These are phyloP conservation scores for Ambrosiella cleistominuta DNA, from an alignment of 2,329 filamentous ascomycete genomes.

Conservation along the genomic window DNA sequence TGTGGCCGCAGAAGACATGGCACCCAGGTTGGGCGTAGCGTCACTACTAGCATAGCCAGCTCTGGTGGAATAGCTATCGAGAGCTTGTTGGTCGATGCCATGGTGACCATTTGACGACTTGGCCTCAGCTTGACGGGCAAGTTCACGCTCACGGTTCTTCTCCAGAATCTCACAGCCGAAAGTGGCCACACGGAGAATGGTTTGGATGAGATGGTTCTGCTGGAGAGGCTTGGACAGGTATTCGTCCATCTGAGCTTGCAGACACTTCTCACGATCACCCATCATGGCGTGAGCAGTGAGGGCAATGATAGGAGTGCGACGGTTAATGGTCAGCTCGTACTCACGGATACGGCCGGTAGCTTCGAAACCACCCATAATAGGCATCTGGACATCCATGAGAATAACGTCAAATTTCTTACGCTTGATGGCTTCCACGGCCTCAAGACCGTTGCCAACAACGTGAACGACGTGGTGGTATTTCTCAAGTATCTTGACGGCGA, in stretches of 20 bases:
- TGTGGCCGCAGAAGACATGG: no score
- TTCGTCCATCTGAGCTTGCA: conserved; percentile 98
- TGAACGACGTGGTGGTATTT: conserved; percentile 89
- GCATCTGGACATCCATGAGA: conserved; percentile 99
- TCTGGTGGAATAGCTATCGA: background rate
- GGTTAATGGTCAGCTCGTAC: conserved; percentile 68
- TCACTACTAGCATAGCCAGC: no score
- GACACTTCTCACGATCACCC: conserved; percentile 93
- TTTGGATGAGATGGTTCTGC: conserved; percentile 94
- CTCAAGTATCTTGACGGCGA: conserved; percentile 91
- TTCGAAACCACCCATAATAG: conserved; percentile 98
- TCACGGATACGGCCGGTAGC: conserved; percentile 92
- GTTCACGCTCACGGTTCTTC: conserved; percentile 48
- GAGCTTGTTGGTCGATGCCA: conserved; percentile 3
- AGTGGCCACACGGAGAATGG: conserved; percentile 89
- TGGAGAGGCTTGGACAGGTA: conserved; percentile 94
- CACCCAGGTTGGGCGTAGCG: no score
- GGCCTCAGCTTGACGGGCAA: conserved; percentile 32
- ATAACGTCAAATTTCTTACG: conserved; percentile 89
- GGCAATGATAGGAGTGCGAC: conserved; percentile 86
- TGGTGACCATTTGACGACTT: conserved; percentile 20
- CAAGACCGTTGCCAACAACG: conserved; percentile 85
- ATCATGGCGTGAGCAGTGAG: conserved; percentile 97
- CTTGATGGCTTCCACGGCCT: conserved; percentile 85
- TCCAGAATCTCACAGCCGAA: conserved; percentile 70